Percentiles rank a stretch among this genome's conserved stretches.
phyloP scores from a whole-genome alignment of 352 stramenopile species.

The Globisporangium spinosum region DNA sequence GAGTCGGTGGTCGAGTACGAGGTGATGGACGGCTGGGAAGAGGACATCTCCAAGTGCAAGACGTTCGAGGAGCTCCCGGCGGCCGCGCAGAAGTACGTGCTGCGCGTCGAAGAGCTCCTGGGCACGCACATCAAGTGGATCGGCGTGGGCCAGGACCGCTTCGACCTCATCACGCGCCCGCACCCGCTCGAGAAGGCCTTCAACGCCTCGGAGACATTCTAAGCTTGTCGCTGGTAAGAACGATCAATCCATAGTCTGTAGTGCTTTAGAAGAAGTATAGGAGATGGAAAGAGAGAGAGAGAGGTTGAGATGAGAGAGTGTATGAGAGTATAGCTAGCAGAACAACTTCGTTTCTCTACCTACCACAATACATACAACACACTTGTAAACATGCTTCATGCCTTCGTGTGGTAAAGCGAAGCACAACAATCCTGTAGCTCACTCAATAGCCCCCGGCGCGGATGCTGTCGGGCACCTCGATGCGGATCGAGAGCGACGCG shows the following conservation, averaged over 20 bases:
- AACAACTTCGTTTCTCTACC: not conserved
- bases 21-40: conserved; percentile 91
- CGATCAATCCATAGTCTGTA: not conserved
- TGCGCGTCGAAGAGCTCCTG: conserved; percentile 95
- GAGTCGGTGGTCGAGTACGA: conserved; percentile 96
- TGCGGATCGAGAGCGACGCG: conserved; percentile 44
- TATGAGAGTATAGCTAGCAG: not conserved
- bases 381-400: not conserved
- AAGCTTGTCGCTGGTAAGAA: not conserved
- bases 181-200: conserved; percentile 78
- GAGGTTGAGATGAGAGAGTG: not conserved
- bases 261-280: not conserved
- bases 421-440: too few species aligned
- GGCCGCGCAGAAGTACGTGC: conserved; percentile 95
- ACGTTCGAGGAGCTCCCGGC: conserved; percentile 95
- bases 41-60: conserved; percentile 95
- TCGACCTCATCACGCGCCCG: conserved; percentile 91
- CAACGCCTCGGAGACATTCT: conserved; percentile 18
- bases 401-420: too few species aligned
- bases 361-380: conserved; percentile 4
- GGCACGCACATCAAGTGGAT: conserved; percentile 98
- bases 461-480: conserved; percentile 15
- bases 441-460: not conserved
- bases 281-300: not conserved
- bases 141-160: conserved; percentile 94